Conservation (phyloP, 306 rosid species). For the Prunus dulcis region DNA sequence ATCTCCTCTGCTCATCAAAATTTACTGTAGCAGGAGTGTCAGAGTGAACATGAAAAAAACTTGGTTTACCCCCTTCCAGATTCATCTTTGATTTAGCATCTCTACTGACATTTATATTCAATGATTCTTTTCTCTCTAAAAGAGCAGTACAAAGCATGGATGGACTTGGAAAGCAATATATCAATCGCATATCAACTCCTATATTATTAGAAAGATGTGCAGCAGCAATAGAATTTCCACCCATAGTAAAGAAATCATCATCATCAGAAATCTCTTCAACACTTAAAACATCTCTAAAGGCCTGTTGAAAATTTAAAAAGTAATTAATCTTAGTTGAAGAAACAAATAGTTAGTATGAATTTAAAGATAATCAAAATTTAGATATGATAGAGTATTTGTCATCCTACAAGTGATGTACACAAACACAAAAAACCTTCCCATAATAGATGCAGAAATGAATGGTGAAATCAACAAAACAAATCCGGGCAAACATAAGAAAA, state of each 20-base stretch:
- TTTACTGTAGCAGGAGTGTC: constrained; percentile 30
- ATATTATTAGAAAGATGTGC: constrained; percentile 76
- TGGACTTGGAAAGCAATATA: constrained; percentile 63
- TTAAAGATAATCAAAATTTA: not conserved
- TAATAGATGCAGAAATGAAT: not conserved
- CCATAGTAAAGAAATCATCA: constrained; percentile 79
- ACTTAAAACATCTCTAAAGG: constrained; percentile 56
- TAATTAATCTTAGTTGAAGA: not conserved
- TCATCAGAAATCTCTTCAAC: constrained; percentile 56
- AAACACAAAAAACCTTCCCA: not conserved
- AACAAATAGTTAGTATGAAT: not conserved
- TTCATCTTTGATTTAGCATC: constrained; percentile 37
- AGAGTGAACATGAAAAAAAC: constrained; percentile 20
- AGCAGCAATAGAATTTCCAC: constrained; percentile 86
- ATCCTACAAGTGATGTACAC: not conserved
- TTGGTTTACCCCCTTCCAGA: constrained; percentile 23
- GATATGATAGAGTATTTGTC: not conserved
- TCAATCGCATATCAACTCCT: constrained; percentile 74
- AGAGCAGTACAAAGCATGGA: constrained; percentile 64
- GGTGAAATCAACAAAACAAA: not conserved
- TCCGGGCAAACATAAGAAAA: not conserved
- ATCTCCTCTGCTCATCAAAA: constrained; percentile 24
- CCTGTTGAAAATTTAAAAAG: constrained; percentile 39
- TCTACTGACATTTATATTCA: constrained; percentile 31
- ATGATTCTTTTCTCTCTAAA: constrained; percentile 46